These are phyloP conservation scores for Clarireedia hainanense DNA, from an alignment of 2,329 filamentous ascomycete species.

Conservation along the genomic window DNA sequence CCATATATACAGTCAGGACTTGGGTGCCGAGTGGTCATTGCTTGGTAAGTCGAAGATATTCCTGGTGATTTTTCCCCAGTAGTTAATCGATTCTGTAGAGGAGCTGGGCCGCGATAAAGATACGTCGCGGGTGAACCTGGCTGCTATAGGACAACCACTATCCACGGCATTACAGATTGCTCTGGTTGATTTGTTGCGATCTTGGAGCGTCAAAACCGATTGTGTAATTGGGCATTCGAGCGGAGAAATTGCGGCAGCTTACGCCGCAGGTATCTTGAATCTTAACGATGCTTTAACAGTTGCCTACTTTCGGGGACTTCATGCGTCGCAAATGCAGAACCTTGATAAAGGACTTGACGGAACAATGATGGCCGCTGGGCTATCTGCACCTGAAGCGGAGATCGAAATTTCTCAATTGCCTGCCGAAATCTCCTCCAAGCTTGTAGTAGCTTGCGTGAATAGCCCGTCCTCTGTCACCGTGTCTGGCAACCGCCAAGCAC, in stretches of 20 bases:
- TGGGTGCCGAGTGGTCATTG: constrained; percentile 9
- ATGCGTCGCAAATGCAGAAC: constrained; percentile 10
- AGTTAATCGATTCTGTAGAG: neutral
- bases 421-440: neutral
- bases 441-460: constrained; percentile 27
- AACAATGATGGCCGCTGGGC: constrained; percentile 41
- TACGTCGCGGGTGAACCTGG: constrained; percentile 27
- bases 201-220: constrained; percentile 26
- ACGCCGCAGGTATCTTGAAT: constrained; percentile 19
- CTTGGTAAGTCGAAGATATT: too few relatives aligned
- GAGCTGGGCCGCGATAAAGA: constrained; percentile 31
- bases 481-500: constrained; percentile 12
- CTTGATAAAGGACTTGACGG: constrained; percentile 32
- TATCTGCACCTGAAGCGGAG: constrained; percentile 7
- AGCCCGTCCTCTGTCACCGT: constrained; percentile 16
- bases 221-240: constrained; percentile 25
- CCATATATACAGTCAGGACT: constrained; percentile 26
- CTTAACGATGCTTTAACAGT: constrained; percentile 19
- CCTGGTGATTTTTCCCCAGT: neutral
- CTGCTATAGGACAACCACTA: constrained; percentile 35
- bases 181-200: constrained; percentile 34
- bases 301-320: constrained; percentile 24
- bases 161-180: constrained; percentile 40
- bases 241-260: constrained; percentile 27
- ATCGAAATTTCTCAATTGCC: constrained; percentile 13